Conservation (phyloP, 2,329 filamentous ascomycete genomes). For the Colletotrichum tanaceti region DNA sequence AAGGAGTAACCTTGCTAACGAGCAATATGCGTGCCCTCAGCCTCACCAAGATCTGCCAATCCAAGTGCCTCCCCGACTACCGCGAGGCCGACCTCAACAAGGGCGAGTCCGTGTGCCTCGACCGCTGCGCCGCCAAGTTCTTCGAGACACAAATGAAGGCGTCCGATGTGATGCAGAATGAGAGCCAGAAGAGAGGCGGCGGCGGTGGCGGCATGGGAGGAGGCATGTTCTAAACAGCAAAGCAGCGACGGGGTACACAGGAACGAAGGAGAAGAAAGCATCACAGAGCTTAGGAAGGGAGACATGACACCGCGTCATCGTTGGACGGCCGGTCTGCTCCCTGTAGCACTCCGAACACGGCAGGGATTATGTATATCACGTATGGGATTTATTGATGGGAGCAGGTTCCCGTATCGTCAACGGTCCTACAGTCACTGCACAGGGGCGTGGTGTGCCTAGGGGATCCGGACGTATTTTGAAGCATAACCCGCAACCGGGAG, state of each 20-base stretch:
- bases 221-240: constrained; percentile 54
- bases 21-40: constrained; percentile 56
- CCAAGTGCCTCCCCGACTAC: constrained; percentile 97
- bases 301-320: not conserved
- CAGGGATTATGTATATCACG: constrained; percentile 2
- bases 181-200: constrained; percentile 76
- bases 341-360: not conserved
- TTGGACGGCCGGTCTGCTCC: not conserved
- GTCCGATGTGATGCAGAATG: constrained; percentile 93
- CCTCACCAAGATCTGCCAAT: constrained; percentile 87
- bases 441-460: not conserved
- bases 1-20: not conserved
- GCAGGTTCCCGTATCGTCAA: not conserved
- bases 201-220: constrained; percentile 64
- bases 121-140: constrained; percentile 97
- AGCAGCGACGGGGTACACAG: not conserved
- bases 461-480: constrained; percentile 10
- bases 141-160: constrained; percentile 99
- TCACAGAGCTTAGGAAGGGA: not conserved
- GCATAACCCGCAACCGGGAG: constrained; percentile 1
- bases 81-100: constrained; percentile 98
- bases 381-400: constrained; percentile 12
- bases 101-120: constrained; percentile 97
- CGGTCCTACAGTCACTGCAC: not conserved
- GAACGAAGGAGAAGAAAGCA: not conserved